phyloP scores from a whole-genome alignment of 176 grass and related monocot genomes.

The Oryza meyeriana region DNA sequence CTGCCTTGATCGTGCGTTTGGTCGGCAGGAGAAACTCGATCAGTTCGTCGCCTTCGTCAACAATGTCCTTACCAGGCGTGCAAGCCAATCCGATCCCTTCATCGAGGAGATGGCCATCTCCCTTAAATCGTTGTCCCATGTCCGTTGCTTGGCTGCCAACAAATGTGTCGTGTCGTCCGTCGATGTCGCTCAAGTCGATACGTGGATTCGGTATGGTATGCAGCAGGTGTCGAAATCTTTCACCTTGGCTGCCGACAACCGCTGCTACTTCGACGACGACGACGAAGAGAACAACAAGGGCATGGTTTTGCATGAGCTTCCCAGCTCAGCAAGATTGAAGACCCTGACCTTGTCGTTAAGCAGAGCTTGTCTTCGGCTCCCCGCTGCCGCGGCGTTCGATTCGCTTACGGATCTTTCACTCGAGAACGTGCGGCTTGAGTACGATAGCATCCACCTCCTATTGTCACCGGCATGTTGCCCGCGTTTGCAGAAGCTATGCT shows the following conservation, averaged over 20 bases:
- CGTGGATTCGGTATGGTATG: background rate
- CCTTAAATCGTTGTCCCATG: background rate
- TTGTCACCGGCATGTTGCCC: background rate
- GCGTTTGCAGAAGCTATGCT: background rate
- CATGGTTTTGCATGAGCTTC: background rate
- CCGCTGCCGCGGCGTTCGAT: background rate
- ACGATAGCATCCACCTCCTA: background rate
- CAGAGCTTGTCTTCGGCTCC: background rate
- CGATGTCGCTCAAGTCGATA: background rate
- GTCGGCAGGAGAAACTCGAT: no score
- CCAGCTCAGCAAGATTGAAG: background rate
- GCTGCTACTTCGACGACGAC: fast-evolving
- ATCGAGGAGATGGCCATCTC: background rate
- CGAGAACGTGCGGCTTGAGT: background rate
- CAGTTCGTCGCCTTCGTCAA: background rate
- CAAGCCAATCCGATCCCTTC: background rate
- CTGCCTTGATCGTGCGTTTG: background rate
- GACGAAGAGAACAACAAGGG: background rate
- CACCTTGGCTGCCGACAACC: background rate
- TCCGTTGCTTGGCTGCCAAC: fast-evolving
- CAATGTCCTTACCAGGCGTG: background rate
- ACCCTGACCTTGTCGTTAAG: background rate
- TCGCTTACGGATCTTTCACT: background rate
- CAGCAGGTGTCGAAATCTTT: background rate
- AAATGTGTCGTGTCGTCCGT: background rate